Percentiles rank a stretch among this genome's conserved stretches.
These are phyloP conservation scores for Brassica nigra DNA, from an alignment of 345 rosid species.

Conservation along the genomic window DNA sequence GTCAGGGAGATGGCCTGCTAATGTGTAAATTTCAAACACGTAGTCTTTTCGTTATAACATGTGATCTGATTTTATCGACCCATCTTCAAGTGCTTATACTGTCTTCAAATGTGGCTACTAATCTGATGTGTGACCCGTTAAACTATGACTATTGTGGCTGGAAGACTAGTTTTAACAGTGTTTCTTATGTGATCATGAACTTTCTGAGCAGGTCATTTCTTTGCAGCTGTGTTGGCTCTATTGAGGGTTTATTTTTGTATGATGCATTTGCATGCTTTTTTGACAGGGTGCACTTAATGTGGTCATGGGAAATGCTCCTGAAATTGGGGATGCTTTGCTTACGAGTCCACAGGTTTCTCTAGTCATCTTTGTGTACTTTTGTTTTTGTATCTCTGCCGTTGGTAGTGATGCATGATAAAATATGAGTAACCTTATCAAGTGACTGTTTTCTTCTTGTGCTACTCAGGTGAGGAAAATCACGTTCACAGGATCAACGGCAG, in stretches of 20 bases:
- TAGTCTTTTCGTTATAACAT: slow-evolving; percentile 18
- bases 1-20: slow-evolving; percentile 16
- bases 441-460: slow-evolving; percentile 25
- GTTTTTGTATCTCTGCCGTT: slow-evolving; percentile 22
- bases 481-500: slow-evolving; percentile 95
- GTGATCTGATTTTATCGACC: slow-evolving; percentile 7
- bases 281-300: slow-evolving; percentile 82
- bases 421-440: slow-evolving; percentile 17
- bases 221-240: not conserved
- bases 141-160: slow-evolving; percentile 1
- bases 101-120: slow-evolving; percentile 20
- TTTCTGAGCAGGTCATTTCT: slow-evolving; percentile 6
- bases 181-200: slow-evolving; percentile 16
- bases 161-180: slow-evolving; percentile 14
- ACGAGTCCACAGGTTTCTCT: slow-evolving; percentile 70
- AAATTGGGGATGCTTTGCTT: slow-evolving; percentile 85
- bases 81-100: not conserved
- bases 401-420: slow-evolving; percentile 11
- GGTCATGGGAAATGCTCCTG: slow-evolving; percentile 93
- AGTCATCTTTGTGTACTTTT: slow-evolving; percentile 1
- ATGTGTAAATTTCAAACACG: not conserved
- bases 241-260: not conserved
- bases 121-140: slow-evolving; percentile 3
- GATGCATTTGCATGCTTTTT: slow-evolving; percentile 27
- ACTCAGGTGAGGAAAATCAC: slow-evolving; percentile 88